phyloP scores from a whole-genome alignment of 768 basidiomycete species.

The Pluteus cervinus region DNA sequence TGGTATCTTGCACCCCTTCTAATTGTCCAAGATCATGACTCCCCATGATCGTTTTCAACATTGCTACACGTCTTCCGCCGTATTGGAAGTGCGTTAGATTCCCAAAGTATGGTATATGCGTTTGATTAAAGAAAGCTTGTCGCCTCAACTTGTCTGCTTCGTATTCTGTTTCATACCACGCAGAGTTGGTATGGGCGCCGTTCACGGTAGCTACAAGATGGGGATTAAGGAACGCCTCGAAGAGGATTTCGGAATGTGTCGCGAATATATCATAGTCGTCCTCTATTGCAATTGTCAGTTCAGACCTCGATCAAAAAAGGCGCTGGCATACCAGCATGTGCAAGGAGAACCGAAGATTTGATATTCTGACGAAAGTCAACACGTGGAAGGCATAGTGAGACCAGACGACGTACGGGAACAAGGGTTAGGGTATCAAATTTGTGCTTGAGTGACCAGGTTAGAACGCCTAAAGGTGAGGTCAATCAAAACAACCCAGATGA shows the following conservation, averaged over 20 bases:
- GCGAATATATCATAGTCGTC: constrained; percentile 73
- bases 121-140: constrained; percentile 35
- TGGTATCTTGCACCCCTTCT: constrained; percentile 67
- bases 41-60: constrained; percentile 54
- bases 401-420: constrained; percentile 38
- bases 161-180: constrained; percentile 25
- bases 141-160: constrained; percentile 28
- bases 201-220: constrained; percentile 36
- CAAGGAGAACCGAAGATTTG: constrained; percentile 62
- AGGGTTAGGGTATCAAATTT: constrained; percentile 59
- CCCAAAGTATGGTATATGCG: constrained; percentile 44
- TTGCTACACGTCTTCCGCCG: constrained; percentile 40
- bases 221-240: constrained; percentile 58
- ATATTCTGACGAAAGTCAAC: constrained; percentile 39
- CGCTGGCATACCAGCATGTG: constrained; percentile 47
- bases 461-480: constrained; percentile 32
- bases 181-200: constrained; percentile 30
- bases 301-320: constrained; percentile 1
- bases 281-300: constrained; percentile 17
- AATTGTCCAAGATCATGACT: constrained; percentile 53
- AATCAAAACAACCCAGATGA: not conserved
- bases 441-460: constrained; percentile 48
- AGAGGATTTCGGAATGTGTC: constrained; percentile 62
- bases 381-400: constrained; percentile 1
- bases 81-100: constrained; percentile 39